Evolutionary conservation across 805 yeast genomes (phyloP), one percentile per base, ranked within the genome.

Genomic region (Suhomyces sp.): DNA sequence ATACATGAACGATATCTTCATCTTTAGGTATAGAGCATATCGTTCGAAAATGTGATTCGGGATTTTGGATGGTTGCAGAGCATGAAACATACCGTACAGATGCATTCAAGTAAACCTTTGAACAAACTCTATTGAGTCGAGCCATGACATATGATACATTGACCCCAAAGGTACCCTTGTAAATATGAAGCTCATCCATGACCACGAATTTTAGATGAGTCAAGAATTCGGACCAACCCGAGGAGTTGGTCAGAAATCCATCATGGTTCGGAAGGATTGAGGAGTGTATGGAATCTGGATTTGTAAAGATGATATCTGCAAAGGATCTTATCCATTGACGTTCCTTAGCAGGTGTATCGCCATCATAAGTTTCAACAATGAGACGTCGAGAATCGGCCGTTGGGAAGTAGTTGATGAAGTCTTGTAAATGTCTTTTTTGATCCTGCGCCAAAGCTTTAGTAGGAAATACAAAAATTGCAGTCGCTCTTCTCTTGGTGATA

Each of bases 401-500:
- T 0, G 79, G 77, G 32, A 85, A 70, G 23, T 61, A 61, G 5
- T 69, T 59, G 28, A 83, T 60, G 8, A 84, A 60, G 15, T 74
- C 79, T 31, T 72, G 70, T 36, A 93, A 63, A n/a, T 95, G 79
- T 43, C 95, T 68, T 50, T 82, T 82, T 58, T 93, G 99, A 65
- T 93, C 98, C 53, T 93, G 98, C 0, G 99, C 98, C 33, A 93
- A 67, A 0, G 99, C 98, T 53, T 93, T 93, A 0, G 99, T 93
- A 2, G 99, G 99, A 50, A 93, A 93, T 9, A 93, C 80, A 49
- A 84, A 88, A 68, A 95, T 68, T 7, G 96, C 84, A 0, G 95
- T 85, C 4, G 74, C 48, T 0, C 42, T 19, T n/a, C 65, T 33
- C 5, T 43, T 36, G 62, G 63, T 8, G 63, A 62, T 27, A 54